Base-by-base conservation (phyloP, 2,329 filamentous ascomycete species). In the Cladophialophora yegresii region DNA sequence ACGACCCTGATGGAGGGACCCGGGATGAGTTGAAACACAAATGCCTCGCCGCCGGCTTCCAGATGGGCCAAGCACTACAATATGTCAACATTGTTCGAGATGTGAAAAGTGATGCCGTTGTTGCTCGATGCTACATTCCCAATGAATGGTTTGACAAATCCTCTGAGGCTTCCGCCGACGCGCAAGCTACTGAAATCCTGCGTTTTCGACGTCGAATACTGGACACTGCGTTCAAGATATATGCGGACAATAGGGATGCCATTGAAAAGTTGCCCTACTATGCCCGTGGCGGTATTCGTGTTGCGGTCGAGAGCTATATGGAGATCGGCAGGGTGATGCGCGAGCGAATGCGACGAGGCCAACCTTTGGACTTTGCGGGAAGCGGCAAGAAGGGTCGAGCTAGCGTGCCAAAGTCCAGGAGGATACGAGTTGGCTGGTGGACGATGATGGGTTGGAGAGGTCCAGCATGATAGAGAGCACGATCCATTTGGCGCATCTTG, bases 1-100 rank as follows among this genome's bases (percentile, higher is more conserved):
- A 90, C 70, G 74, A 65, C 30, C 68, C 43, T 60, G 77, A 54
- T 63, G 71, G 12, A 56, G 67, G 4, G 65, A 74, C 54, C 45
- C 61, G 53, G 51, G 65, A n/a, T 55, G 74, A 30, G 66, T 70
- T 7, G 68, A 64, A 63, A 47, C 72, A 78, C 13, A 72, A 77
- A 2, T 79, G 90, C 5, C 77, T 87, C 13, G 72, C 77, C 16
- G 83, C 87, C 0, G 87, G 87, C 0, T 80, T 81, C 22, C 79
- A 81, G 30, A 91, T 91, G 89, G 89, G 89, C 0, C 82, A 89
- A 36, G 89, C 89, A 1, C 77, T 92, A n/a, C 89, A 92, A 71
- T 91, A 89, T 70, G 85, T 90, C 71, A 92, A 92, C 71, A 91
- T 92, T 66, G 87, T 88, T 2, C 85, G 89, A 23, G 89, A 92